Conservation (phyloP, 75 land plant genomes). For the Azolla pinnata region DNA sequence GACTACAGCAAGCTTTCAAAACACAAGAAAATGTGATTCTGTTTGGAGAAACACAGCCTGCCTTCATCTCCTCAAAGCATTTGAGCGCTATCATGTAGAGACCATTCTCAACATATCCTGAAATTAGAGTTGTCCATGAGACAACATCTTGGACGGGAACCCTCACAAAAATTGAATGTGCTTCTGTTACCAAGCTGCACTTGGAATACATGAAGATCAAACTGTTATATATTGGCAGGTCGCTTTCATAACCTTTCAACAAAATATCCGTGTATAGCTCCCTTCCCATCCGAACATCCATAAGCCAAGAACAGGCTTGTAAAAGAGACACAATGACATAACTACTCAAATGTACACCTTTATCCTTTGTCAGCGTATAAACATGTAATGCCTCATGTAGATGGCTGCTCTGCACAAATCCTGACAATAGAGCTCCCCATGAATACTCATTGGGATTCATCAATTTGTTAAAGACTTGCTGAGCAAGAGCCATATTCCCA, state of each 20-base stretch:
- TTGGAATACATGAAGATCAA: slow-evolving; percentile 22
- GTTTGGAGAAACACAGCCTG: background rate
- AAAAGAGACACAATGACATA: background rate
- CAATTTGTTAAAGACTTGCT: background rate
- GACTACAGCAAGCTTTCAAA: slow-evolving; percentile 6
- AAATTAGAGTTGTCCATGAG: slow-evolving; percentile 36
- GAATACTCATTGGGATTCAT: background rate
- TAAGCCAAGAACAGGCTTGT: background rate
- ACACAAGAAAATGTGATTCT: background rate
- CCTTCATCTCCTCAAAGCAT: slow-evolving; percentile 14
- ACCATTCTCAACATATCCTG: slow-evolving; percentile 24
- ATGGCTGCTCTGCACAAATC: background rate
- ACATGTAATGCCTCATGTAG: background rate
- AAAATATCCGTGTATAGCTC: slow-evolving; percentile 12
- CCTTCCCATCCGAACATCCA: slow-evolving; percentile 3
- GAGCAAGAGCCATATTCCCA: background rate
- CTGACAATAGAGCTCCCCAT: background rate
- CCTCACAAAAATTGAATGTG: slow-evolving; percentile 9
- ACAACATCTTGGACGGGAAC: slow-evolving; percentile 23
- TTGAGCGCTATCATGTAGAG: slow-evolving; percentile 19
- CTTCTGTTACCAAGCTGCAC: slow-evolving; percentile 11
- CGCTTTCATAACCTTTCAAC: slow-evolving; percentile 9
- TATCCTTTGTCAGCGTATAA: background rate
- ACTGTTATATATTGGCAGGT: slow-evolving; percentile 20
- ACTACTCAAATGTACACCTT: background rate